These are phyloP conservation scores for Phytopythium helicoides DNA, from an alignment of 352 stramenopile genomes.

Conservation along the genomic window DNA sequence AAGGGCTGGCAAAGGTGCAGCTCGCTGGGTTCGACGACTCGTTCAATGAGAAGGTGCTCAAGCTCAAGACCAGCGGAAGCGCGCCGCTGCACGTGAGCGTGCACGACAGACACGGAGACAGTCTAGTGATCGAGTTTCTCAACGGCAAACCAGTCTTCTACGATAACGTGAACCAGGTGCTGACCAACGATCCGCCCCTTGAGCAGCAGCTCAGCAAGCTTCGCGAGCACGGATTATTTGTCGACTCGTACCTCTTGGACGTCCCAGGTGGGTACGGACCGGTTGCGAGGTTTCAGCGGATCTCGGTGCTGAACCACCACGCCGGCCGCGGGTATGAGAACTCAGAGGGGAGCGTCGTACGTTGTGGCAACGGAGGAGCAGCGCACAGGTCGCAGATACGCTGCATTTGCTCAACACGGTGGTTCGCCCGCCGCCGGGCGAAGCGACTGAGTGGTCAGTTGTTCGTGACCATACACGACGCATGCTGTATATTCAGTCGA, in stretches of 20 bases:
- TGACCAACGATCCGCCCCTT: constrained; percentile 71
- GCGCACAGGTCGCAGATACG: constrained; percentile 39
- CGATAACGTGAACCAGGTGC: constrained; percentile 60
- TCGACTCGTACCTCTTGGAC: constrained; percentile 6
- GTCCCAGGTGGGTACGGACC: constrained; percentile 56
- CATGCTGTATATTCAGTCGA: constrained; percentile 74
- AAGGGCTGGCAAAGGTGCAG: constrained; percentile 45
- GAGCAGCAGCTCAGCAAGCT: constrained; percentile 32
- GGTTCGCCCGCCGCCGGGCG: constrained; percentile 35
- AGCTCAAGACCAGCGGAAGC: constrained; percentile 13
- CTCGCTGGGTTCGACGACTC: constrained; percentile 49
- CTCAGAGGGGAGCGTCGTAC: constrained; percentile 36
- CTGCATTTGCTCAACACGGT: constrained; percentile 71
- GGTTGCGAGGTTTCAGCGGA: constrained; percentile 52
- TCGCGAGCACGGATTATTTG: not conserved
- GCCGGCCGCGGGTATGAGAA: constrained; percentile 32
- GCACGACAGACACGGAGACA: constrained; percentile 57
- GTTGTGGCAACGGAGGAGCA: constrained; percentile 57
- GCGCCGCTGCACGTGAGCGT: constrained; percentile 63
- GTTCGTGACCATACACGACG: constrained; percentile 60
- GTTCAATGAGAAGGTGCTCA: constrained; percentile 18
- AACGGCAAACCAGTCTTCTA: constrained; percentile 48
- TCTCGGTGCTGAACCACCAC: constrained; percentile 64
- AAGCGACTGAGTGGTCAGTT: constrained; percentile 66
- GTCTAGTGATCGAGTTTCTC: constrained; percentile 72